Evolutionary conservation across 441 rosid species (phyloP), one percentile per base, ranked within the genome.

Genomic region (Adansonia rubrostipa): DNA sequence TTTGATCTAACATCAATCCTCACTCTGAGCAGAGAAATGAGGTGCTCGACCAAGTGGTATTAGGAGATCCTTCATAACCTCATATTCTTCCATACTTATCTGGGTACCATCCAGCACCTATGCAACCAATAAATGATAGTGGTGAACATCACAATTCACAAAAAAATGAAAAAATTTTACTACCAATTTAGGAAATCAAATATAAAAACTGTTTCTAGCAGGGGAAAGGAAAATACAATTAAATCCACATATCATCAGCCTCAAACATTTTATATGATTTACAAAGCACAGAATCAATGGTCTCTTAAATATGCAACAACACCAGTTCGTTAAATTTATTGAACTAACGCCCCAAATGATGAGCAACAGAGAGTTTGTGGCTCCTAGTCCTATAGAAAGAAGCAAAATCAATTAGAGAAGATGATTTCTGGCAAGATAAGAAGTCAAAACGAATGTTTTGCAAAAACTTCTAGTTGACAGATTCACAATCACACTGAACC

Each of bases 41-140:
- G 99, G 92, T 62, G 85, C 89, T 82, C 94, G 93, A 53, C 95
- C 98, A 51, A 91, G 90, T 36, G 98, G 97, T 60, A 90, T 80
- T 33, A 91, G 79, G 13, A 92, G 85, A 76, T 96, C 94, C 86
- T 86, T 93, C 97, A 96, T 90, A 60, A 81, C 76, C 82, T 92
- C 96, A 15, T 91, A 92, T 82, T 96, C 99, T 82, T 92, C 98
- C 56, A 77, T 71, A 65, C 89, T 86, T 60, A 92, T 84, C 4
- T 82, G 93, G 33, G 93, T 89, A 72, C 89, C 93, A 81, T 84
- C 92, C 81, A 91, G 76, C 64, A 94, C 86, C 99, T 94, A 79
- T 76, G 75, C 65, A 70, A 40, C 71, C 85, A 82, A 79, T 57
- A n/a, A 48, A 82, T 28, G 33, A 63, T 15, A 71, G 66, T 2